phyloP scores from a whole-genome alignment of 2,329 filamentous ascomycete species.

The Fusarium protoensiforme region DNA sequence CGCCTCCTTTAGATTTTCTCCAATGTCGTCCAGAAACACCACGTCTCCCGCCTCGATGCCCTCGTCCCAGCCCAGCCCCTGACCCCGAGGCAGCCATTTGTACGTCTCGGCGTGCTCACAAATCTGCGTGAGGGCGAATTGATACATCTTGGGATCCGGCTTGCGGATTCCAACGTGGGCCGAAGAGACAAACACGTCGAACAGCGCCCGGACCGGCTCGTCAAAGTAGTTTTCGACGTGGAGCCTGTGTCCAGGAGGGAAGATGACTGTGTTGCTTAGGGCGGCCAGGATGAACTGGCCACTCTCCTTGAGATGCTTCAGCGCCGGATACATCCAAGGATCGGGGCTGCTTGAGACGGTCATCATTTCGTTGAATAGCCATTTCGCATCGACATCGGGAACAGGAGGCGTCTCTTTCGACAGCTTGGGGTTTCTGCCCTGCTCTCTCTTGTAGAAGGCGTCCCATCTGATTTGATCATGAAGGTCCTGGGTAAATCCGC shows the following conservation, averaged over 20 bases:
- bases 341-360: constrained; percentile 74
- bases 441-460: constrained; percentile 65
- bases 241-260: constrained; percentile 79
- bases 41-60: constrained; percentile 74
- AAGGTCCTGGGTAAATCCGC: constrained; percentile 80
- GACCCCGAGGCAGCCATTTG: constrained; percentile 51
- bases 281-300: constrained; percentile 80
- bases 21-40: constrained; percentile 93
- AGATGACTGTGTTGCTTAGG: constrained; percentile 90
- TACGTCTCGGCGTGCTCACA: constrained; percentile 70
- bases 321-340: constrained; percentile 88
- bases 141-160: constrained; percentile 85
- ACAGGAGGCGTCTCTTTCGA: constrained; percentile 65
- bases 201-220: constrained; percentile 72
- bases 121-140: constrained; percentile 74
- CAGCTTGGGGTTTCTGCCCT: constrained; percentile 53
- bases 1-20: constrained; percentile 87
- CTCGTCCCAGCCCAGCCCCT: constrained; percentile 55
- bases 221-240: constrained; percentile 61
- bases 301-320: constrained; percentile 73
- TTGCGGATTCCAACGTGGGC: constrained; percentile 91
- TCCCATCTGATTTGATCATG: constrained; percentile 75
- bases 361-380: constrained; percentile 95
- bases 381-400: constrained; percentile 80
- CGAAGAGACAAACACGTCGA: constrained; percentile 89